These are phyloP conservation scores for Fusarium beomiforme DNA, from an alignment of 2,329 filamentous ascomycete species.

Conservation along the genomic window DNA sequence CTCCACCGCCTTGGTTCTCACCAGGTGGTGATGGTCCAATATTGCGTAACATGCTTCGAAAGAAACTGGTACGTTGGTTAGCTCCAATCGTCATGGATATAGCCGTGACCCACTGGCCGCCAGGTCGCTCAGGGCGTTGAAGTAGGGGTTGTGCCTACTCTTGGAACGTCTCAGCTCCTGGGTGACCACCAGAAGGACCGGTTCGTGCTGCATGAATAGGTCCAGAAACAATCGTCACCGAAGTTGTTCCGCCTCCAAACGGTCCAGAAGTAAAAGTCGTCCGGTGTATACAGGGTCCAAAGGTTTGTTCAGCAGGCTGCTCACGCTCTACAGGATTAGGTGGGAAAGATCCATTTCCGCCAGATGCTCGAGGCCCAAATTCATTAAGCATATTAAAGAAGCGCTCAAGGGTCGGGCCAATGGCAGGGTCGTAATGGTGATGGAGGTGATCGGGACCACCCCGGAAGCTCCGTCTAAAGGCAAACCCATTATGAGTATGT, in stretches of 20 bases:
- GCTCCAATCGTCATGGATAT: constrained; percentile 38
- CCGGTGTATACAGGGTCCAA: constrained; percentile 48
- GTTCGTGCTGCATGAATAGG: constrained; percentile 40
- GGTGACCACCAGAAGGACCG: constrained; percentile 31
- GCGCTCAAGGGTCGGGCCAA: constrained; percentile 52
- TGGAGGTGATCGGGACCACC: constrained; percentile 36
- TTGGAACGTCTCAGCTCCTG: constrained; percentile 55
- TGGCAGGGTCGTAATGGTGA: constrained; percentile 46
- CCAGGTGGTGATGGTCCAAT: constrained; percentile 45
- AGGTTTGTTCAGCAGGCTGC: constrained; percentile 22
- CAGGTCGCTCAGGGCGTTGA: constrained; percentile 11
- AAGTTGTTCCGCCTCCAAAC: constrained; percentile 55
- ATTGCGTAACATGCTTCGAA: constrained; percentile 57
- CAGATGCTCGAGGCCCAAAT: constrained; percentile 42
- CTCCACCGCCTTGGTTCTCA: constrained; percentile 32
- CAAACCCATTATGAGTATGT: constrained; percentile 56
- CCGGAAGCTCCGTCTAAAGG: constrained; percentile 51
- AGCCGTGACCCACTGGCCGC: constrained; percentile 28
- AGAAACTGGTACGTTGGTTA: constrained; percentile 55
- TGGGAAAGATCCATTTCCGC: constrained; percentile 23
- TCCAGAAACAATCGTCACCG: constrained; percentile 59
- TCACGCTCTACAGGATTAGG: constrained; percentile 16
- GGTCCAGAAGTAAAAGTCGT: constrained; percentile 52
- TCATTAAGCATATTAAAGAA: constrained; percentile 58
- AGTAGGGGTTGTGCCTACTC: constrained; percentile 53